A percentile compares a stretch with the other conserved stretches of the same genome.
Evolutionary conservation across 2,329 filamentous ascomycete genomes (phyloP).

Genomic region (Fusarium hostae): DNA sequence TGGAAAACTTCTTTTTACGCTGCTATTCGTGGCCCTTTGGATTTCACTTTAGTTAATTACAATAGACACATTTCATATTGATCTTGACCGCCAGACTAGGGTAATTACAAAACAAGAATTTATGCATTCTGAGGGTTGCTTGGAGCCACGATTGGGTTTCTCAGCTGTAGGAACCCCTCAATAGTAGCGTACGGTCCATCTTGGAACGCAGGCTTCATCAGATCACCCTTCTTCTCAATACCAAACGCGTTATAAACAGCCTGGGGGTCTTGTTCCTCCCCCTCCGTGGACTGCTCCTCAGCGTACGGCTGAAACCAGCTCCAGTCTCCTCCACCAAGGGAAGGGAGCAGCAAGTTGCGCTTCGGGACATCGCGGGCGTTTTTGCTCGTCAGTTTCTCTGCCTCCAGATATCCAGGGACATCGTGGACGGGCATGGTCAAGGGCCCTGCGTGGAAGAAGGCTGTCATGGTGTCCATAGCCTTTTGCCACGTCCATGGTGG

Average conservation of each 20-base stretch:
- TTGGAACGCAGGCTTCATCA: background rate
- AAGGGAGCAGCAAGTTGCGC: conserved; percentile 30
- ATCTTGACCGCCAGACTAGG: background rate
- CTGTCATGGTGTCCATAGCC: conserved; percentile 52
- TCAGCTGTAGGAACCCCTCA: conserved; percentile 20
- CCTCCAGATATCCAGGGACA: conserved; percentile 9
- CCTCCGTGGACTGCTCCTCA: conserved; percentile 1
- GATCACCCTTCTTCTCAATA: background rate
- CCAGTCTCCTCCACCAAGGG: conserved; percentile 43
- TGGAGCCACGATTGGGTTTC: background rate
- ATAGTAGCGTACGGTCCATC: conserved; percentile 18
- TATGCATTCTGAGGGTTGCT: background rate
- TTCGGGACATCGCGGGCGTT: background rate
- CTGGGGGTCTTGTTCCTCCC: background rate
- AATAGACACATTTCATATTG: background rate
- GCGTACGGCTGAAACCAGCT: conserved; percentile 50
- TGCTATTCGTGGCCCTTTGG: accelerated
- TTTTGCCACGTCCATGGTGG: conserved; percentile 52
- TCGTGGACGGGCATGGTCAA: conserved; percentile 41
- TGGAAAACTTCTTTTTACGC: background rate
- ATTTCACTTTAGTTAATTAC: accelerated
- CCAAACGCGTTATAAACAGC: background rate
- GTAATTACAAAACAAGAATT: accelerated
- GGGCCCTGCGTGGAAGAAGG: conserved; percentile 55
- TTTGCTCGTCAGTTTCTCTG: background rate